Evolutionary conservation across 2,329 filamentous ascomycete species (phyloP).

Genomic region (Epichloe coenophiala): DNA sequence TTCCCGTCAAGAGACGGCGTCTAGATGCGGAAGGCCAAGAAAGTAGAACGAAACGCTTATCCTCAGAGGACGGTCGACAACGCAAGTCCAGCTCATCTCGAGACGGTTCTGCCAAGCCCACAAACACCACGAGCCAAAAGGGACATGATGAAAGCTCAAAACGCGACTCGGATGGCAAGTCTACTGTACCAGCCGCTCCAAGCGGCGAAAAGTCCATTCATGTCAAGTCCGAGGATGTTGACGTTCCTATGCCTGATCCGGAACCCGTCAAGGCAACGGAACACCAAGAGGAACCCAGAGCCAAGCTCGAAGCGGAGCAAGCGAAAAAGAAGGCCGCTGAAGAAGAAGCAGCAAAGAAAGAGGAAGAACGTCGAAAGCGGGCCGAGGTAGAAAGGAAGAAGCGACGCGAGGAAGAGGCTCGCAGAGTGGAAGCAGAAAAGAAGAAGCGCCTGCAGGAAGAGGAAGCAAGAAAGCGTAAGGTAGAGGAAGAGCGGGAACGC

Average conservation of each 20-base stretch:
- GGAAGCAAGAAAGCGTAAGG: constrained; percentile 16
- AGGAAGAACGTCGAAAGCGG: constrained; percentile 18
- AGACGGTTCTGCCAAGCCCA: constrained; percentile 22
- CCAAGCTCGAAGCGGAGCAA: constrained; percentile 15
- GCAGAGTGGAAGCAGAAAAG: constrained; percentile 20
- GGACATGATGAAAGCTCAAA: constrained; percentile 28
- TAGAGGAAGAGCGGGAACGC: constrained; percentile 18
- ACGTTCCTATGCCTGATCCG: constrained; percentile 42
- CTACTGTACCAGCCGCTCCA: constrained; percentile 22
- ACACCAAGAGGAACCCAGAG: constrained; percentile 5
- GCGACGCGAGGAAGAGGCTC: constrained; percentile 18
- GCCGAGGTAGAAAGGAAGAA: constrained; percentile 23
- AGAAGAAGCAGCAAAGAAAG: constrained; percentile 19
- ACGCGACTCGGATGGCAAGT: constrained; percentile 24
- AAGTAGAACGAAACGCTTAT: constrained; percentile 28
- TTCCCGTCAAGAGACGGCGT: constrained; percentile 41
- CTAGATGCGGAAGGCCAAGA: constrained; percentile 41
- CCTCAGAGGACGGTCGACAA: constrained; percentile 32
- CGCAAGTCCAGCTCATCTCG: constrained; percentile 29
- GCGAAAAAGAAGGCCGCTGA: constrained; percentile 19
- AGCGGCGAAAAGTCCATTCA: constrained; percentile 37
- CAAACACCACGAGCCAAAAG: constrained; percentile 20
- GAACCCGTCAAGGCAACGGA: constrained; percentile 17
- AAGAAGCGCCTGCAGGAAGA: constrained; percentile 22
- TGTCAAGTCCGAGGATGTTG: constrained; percentile 43